Percentiles rank a stretch among this genome's conserved stretches.
These are phyloP conservation scores for Funneliformis geosporum DNA, from an alignment of 192 early-diverging fungal species.

Conservation along the genomic window DNA sequence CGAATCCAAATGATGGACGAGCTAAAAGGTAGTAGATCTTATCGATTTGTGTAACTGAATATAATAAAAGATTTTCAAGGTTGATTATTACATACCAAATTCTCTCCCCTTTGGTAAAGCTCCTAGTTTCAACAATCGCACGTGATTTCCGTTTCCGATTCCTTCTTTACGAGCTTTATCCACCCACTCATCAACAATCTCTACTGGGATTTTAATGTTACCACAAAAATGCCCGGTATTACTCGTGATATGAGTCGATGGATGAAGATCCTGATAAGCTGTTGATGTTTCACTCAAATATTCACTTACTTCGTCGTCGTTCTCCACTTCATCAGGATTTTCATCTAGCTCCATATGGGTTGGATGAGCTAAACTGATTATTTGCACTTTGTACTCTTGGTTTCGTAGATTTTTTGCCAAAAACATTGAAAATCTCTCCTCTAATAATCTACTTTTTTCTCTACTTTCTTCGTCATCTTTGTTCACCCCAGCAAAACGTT, in stretches of 20 bases:
- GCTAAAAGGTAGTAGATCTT: slow-evolving; percentile 34
- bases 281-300: slow-evolving; percentile 28
- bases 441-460: slow-evolving; percentile 38
- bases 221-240: slow-evolving; percentile 45
- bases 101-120: slow-evolving; percentile 33
- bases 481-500: slow-evolving; percentile 41
- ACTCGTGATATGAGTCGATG: slow-evolving; percentile 29
- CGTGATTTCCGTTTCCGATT: slow-evolving; percentile 13
- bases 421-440: slow-evolving; percentile 51
- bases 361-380: slow-evolving; percentile 47
- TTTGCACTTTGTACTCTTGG: slow-evolving; percentile 48
- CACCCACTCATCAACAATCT: slow-evolving; percentile 42
- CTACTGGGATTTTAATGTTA: slow-evolving; percentile 35
- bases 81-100: slow-evolving; percentile 37
- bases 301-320: slow-evolving; percentile 33
- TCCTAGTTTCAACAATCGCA: slow-evolving; percentile 32
- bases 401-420: slow-evolving; percentile 52
- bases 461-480: slow-evolving; percentile 42
- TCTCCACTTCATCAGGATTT: slow-evolving; percentile 35
- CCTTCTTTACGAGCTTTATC: slow-evolving; percentile 27
- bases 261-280: slow-evolving; percentile 5
- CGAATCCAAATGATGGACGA: slow-evolving; percentile 41
- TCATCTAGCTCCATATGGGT: slow-evolving; percentile 39
- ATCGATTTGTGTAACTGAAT: slow-evolving; percentile 26
- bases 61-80: slow-evolving; percentile 11